Base-by-base conservation (phyloP, 2,329 filamentous ascomycete species). In the Rutstroemia sp. region DNA sequence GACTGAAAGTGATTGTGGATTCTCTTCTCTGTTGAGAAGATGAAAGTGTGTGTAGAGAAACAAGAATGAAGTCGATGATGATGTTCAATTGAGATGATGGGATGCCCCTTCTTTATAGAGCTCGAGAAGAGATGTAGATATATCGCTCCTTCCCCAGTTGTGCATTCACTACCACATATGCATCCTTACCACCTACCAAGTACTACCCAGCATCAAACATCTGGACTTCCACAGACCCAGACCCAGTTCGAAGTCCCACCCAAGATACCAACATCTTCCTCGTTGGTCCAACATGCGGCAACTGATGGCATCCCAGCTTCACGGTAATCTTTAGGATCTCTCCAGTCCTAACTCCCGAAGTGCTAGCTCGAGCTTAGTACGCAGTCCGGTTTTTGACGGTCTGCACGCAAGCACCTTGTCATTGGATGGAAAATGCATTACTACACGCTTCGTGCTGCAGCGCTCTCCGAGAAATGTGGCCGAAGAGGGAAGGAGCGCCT, bases 91-190 rank as follows among this genome's bases (percentile, higher is more conserved):
- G 5, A 16, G 10, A 19, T 25, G n/a, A n/a, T 14, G 19, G 36
- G 48, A 39, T 40, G 39, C 34, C 39, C 48, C 14, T 39, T 27
- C 48, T 51, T 51, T 51, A 51, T 51, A 51, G 36, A 51, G 21
- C 39, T 40, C 9, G 34, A 27, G 6, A 17, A 19, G 19, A 25
- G 17, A 39, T 40, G 9, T 8, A 25, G 17, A 25, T 40, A 16
- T 14, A 21, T 42, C 25, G 25, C 48, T 27, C 48, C 36, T 39
- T 17, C 23, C 19, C 34, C 34, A 19, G 25, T 16, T 50, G 21
- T 27, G 14, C 23, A 40, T 40, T 5, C 39, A 42, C 39, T 42
- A 17, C 47, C 19, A 12, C 17, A 42, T 17, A 42, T 19, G 16
- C 39, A 38, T 23, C 30, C 10, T 34, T 34, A 12, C 19, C 19